Evolutionary conservation across 106 monocot species (phyloP).

Genomic region (Acanthochlamys bracteata): DNA sequence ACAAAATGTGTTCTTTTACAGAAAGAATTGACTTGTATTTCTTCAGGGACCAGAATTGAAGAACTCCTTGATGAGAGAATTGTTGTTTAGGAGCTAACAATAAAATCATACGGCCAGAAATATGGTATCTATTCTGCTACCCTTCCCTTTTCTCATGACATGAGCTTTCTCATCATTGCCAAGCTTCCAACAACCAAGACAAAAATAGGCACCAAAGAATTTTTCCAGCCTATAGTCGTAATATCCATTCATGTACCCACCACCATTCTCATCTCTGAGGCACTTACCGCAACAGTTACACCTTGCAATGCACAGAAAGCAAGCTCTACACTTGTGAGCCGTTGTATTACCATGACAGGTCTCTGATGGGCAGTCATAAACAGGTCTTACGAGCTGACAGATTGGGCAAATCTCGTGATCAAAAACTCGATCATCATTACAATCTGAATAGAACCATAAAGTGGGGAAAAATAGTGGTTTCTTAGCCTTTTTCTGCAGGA

Average conservation of each 20-base stretch:
- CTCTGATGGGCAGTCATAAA: background rate
- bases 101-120: too few relatives aligned
- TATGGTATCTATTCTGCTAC: too few relatives aligned
- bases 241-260: background rate
- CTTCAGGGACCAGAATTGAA: too few relatives aligned
- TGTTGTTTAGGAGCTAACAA: too few relatives aligned
- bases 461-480: background rate
- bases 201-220: background rate
- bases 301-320: background rate
- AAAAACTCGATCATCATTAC: background rate
- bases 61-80: too few relatives aligned
- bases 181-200: background rate
- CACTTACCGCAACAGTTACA: background rate
- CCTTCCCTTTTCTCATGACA: too few relatives aligned
- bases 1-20: too few relatives aligned
- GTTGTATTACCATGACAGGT: background rate
- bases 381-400: background rate
- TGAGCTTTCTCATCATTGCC: too few relatives aligned
- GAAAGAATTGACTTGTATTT: too few relatives aligned
- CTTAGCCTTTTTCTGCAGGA: background rate
- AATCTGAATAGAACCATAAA: background rate
- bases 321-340: background rate
- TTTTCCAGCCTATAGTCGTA: background rate
- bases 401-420: background rate
- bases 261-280: background rate